phyloP scores from a whole-genome alignment of 768 basidiomycete species.

The Russula sp. region DNA sequence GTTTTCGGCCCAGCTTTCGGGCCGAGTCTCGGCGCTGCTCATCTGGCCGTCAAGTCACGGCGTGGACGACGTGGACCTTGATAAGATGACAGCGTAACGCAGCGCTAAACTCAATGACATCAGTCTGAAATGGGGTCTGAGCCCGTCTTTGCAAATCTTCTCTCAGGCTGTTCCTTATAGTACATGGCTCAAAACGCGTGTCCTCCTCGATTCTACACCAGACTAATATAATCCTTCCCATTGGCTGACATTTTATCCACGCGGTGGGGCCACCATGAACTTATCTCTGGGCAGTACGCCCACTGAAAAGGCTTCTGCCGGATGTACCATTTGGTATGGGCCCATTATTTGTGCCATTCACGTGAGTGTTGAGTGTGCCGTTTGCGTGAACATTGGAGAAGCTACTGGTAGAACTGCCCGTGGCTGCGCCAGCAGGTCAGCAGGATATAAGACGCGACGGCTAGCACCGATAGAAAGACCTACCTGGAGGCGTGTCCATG shows the following conservation, averaged over 20 bases:
- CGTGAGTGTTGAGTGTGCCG: neutral
- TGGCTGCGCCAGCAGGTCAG: slow-evolving; percentile 1
- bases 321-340: neutral
- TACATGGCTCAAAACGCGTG: too few relatives aligned
- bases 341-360: neutral
- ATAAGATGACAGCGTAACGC: too few relatives aligned
- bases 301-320: neutral
- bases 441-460: neutral
- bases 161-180: too few relatives aligned
- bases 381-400: neutral
- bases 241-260: neutral
- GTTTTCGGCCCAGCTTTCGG: too few relatives aligned
- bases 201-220: too few relatives aligned
- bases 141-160: too few relatives aligned
- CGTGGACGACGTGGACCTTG: too few relatives aligned
- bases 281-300: neutral
- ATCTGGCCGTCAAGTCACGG: too few relatives aligned
- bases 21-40: too few relatives aligned
- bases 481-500: slow-evolving; percentile 8
- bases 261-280: neutral
- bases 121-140: too few relatives aligned
- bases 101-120: too few relatives aligned
- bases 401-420: neutral
- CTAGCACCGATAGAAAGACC: neutral
- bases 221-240: too few relatives aligned